Evolutionary conservation across 345 rosid genomes (phyloP).

Genomic region (Cochlearia excelsa): DNA sequence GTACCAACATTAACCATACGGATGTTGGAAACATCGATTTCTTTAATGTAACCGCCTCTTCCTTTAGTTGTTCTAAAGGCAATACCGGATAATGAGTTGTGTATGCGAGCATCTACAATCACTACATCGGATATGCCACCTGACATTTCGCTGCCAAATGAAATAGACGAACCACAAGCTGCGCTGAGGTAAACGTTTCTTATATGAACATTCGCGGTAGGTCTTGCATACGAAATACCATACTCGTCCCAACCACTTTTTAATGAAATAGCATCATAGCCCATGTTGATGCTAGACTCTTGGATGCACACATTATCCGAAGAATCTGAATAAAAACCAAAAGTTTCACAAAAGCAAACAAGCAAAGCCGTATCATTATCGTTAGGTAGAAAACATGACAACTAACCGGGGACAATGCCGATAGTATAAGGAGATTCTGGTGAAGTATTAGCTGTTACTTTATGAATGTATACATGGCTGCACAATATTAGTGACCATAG

Average conservation of each 20-base stretch:
- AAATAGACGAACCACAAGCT: slow-evolving; percentile 45
- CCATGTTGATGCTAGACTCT: slow-evolving; percentile 49
- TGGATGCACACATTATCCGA: slow-evolving; percentile 55
- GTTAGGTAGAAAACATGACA: no score
- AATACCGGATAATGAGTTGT: slow-evolving; percentile 40
- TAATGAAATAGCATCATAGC: slow-evolving; percentile 52
- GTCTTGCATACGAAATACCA: slow-evolving; percentile 45
- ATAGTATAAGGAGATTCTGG: slow-evolving; percentile 45
- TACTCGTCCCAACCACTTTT: slow-evolving; percentile 83
- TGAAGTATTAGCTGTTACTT: slow-evolving; percentile 44
- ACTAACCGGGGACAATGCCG: slow-evolving; percentile 59
- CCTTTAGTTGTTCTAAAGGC: slow-evolving; percentile 50
- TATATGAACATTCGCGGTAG: slow-evolving; percentile 43
- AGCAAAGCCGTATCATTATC: no score
- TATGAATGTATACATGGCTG: slow-evolving; percentile 47
- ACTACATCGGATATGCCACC: slow-evolving; percentile 50
- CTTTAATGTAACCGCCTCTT: slow-evolving; percentile 55
- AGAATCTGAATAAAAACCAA: slow-evolving; percentile 43
- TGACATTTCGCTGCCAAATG: slow-evolving; percentile 62
- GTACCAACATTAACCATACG: slow-evolving; percentile 35
- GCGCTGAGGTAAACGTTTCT: slow-evolving; percentile 40
- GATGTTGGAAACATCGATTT: slow-evolving; percentile 41
- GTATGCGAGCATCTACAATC: slow-evolving; percentile 36
- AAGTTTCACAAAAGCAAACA: neutral
- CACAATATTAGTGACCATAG: neutral